A percentile compares a stretch with the other conserved stretches of the same genome.
Conservation (phyloP, 768 basidiomycete genomes). For the Phallus indusiatus region DNA sequence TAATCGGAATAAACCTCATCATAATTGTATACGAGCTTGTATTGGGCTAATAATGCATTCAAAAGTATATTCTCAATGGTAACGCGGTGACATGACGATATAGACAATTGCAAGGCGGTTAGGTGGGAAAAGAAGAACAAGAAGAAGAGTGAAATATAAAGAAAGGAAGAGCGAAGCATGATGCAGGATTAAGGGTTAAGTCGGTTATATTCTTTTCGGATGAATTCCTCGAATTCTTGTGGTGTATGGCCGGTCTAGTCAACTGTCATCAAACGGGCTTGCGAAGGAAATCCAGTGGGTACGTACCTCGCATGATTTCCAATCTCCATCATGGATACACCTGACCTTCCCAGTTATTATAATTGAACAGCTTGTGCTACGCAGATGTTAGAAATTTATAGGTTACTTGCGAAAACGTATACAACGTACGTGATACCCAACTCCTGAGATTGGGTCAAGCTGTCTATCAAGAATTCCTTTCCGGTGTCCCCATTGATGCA, state of each 20-base stretch:
- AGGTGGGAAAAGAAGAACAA: no score
- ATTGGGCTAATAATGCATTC: constrained; percentile 33
- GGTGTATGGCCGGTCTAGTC: constrained; percentile 62
- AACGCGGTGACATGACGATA: no score
- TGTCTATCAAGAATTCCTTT: constrained; percentile 51
- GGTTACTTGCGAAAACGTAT: background rate
- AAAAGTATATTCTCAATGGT: background rate
- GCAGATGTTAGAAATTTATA: background rate
- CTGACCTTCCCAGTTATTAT: constrained; percentile 58
- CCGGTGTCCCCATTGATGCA: constrained; percentile 59
- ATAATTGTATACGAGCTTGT: constrained; percentile 82
- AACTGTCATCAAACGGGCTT: background rate
- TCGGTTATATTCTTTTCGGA: constrained; percentile 60
- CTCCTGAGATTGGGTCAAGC: constrained; percentile 32
- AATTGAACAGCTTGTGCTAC: constrained; percentile 81
- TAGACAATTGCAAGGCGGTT: background rate
- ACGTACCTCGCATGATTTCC: constrained; percentile 73
- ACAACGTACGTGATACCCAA: constrained; percentile 48
- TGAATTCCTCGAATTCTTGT: constrained; percentile 67
- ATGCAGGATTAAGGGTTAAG: constrained; percentile 38
- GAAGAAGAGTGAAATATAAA: background rate
- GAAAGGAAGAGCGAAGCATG: background rate
- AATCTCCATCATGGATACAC: constrained; percentile 68
- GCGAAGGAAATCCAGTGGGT: constrained; percentile 8
- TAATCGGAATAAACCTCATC: constrained; percentile 79